A percentile compares a stretch with the other conserved stretches of the same genome.
phyloP scores from a whole-genome alignment of 2,329 filamentous ascomycete genomes.

The Monilinia aucupariae region DNA sequence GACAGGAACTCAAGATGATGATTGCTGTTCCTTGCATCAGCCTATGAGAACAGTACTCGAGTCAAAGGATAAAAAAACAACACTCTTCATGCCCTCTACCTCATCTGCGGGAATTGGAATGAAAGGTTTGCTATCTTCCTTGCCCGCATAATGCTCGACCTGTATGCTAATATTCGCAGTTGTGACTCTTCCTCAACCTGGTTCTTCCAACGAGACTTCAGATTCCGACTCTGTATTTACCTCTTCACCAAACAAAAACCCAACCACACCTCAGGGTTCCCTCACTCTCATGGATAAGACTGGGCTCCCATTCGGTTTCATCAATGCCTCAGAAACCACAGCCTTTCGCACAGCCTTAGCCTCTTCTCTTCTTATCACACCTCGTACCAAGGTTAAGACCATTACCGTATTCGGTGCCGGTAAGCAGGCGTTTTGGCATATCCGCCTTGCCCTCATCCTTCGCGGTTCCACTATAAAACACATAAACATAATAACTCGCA shows the following conservation, averaged over 20 bases:
- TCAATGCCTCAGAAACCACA: constrained; percentile 70
- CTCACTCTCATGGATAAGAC: constrained; percentile 62
- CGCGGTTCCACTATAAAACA: constrained; percentile 65
- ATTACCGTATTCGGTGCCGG: constrained; percentile 83
- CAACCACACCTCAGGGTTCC: constrained; percentile 45
- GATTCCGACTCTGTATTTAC: constrained; percentile 24
- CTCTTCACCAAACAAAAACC: constrained; percentile 45
- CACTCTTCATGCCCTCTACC: constrained; percentile 69
- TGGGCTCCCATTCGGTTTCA: constrained; percentile 59
- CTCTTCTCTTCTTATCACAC: constrained; percentile 59
- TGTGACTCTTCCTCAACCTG: constrained; percentile 52
- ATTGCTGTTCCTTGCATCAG: constrained; percentile 45
- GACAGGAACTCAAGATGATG: constrained; percentile 44
- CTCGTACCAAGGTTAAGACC: constrained; percentile 65
- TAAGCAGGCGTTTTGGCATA: constrained; percentile 90
- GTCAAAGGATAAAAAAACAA: constrained; percentile 50
- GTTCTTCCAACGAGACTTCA: constrained; percentile 14
- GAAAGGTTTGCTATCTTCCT: constrained; percentile 48
- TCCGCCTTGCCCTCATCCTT: constrained; percentile 74
- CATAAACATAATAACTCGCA: constrained; percentile 77
- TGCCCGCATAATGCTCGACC: neutral
- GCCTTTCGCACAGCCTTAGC: constrained; percentile 75
- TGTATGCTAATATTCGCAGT: constrained; percentile 41
- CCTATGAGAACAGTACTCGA: constrained; percentile 47
- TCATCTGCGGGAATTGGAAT: constrained; percentile 59